Conservation (phyloP, 2,329 filamentous ascomycete species). For the Colletotrichum sidae region DNA sequence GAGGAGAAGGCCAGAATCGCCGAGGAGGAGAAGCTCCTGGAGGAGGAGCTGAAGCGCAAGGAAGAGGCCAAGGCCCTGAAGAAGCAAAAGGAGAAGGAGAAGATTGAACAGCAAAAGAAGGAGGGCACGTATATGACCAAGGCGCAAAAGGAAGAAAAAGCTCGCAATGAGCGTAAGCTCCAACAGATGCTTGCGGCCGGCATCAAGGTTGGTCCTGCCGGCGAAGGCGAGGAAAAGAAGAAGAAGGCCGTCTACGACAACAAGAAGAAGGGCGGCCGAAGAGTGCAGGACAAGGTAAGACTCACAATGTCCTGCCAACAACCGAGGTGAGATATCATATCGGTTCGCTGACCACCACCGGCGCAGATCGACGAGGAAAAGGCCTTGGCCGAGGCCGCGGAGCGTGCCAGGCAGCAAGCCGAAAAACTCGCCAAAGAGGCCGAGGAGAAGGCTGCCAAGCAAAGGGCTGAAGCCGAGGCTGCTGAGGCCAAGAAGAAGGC, state of each 20-base stretch:
- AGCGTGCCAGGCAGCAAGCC: slow-evolving; percentile 75
- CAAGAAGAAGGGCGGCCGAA: slow-evolving; percentile 74
- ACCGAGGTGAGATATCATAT: neutral
- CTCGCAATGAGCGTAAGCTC: slow-evolving; percentile 80
- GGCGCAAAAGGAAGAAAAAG: slow-evolving; percentile 85
- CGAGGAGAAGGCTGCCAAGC: slow-evolving; percentile 68
- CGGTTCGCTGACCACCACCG: too few relatives aligned
- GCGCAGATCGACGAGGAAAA: slow-evolving; percentile 79
- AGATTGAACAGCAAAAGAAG: slow-evolving; percentile 87
- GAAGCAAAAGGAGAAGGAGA: slow-evolving; percentile 90
- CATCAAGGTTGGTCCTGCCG: slow-evolving; percentile 75
- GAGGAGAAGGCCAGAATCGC: slow-evolving; percentile 75
- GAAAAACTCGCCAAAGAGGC: slow-evolving; percentile 74
- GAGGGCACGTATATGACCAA: slow-evolving; percentile 90
- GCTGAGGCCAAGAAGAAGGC: slow-evolving; percentile 66
- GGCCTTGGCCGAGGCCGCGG: slow-evolving; percentile 81
- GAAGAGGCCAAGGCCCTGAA: slow-evolving; percentile 81
- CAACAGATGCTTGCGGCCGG: slow-evolving; percentile 88
- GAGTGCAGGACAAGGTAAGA: slow-evolving; percentile 66
- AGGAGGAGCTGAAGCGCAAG: slow-evolving; percentile 75
- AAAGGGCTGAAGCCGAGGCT: slow-evolving; percentile 68
- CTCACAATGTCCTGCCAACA: neutral
- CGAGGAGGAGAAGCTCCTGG: slow-evolving; percentile 72
- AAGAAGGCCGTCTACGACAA: slow-evolving; percentile 82
- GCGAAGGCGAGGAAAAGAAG: slow-evolving; percentile 69